These are phyloP conservation scores for Plectosphaerella plurivora DNA, from an alignment of 2,329 filamentous ascomycete genomes.

Conservation along the genomic window DNA sequence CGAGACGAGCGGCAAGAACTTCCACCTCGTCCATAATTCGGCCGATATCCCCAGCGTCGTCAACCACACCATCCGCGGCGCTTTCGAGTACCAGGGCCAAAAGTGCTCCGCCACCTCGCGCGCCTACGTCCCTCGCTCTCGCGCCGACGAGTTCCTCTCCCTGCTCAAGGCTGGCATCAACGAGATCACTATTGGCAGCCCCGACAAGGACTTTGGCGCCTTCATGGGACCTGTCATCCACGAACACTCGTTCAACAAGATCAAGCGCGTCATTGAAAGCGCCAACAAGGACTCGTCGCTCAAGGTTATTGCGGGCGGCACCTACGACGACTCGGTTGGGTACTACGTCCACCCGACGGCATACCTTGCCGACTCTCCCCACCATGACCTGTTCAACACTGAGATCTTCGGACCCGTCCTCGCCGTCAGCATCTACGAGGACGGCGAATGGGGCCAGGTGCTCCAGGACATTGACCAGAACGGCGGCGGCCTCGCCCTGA, in stretches of 20 bases:
- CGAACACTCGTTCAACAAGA: conserved; percentile 37
- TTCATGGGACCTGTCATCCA: conserved; percentile 48
- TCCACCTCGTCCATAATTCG: conserved; percentile 42
- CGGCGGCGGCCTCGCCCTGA: conserved; percentile 36
- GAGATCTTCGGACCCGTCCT: conserved; percentile 47
- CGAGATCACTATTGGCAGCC: conserved; percentile 20
- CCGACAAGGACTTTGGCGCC: conserved; percentile 24
- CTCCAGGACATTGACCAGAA: conserved; percentile 33
- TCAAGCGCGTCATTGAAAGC: conserved; percentile 37
- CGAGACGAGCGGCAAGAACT: conserved; percentile 51
- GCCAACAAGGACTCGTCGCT: conserved; percentile 36
- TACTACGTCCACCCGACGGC: conserved; percentile 43
- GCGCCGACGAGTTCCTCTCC: conserved; percentile 24
- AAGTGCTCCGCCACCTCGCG: conserved; percentile 48
- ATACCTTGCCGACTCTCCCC: conserved; percentile 33
- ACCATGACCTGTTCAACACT: conserved; percentile 37
- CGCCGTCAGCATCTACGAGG: conserved; percentile 41
- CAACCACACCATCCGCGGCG: conserved; percentile 39
- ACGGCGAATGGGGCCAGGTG: conserved; percentile 30
- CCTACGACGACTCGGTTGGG: conserved; percentile 34
- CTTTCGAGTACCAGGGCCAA: conserved; percentile 47
- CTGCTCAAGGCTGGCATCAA: conserved; percentile 18
- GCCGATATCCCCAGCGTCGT: conserved; percentile 42
- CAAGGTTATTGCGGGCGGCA: conserved; percentile 38
- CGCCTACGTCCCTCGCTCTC: conserved; percentile 49